Evolutionary conservation across 768 basidiomycete genomes (phyloP), one percentile per base, ranked within the genome.

Genomic region (Lactarius hengduanensis): DNA sequence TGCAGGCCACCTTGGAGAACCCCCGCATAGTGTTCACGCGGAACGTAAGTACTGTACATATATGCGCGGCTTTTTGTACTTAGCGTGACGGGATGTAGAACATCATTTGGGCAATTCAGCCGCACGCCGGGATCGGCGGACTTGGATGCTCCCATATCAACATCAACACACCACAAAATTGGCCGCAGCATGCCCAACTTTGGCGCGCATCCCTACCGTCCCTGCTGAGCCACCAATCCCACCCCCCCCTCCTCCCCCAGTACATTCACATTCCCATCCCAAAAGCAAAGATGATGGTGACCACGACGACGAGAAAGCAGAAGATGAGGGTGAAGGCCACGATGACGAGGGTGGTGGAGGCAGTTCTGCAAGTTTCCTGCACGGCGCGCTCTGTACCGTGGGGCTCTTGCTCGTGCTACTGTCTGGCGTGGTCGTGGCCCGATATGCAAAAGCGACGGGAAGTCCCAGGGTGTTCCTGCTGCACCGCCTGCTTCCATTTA

Each of bases 101-200:
- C 9, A 70, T 90, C 64, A 88, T 92, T 56, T 90, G 79, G 75
- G 89, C 88, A 4, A 26, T 86, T 83, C 70, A 81, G 84, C 20
- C 76, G 72, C 6, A 75, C 72, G 1, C 79, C 89, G 7, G 74
- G 73, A 26, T 75, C 80, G 0, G 36, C 2, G 1, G 79, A 80
- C 0, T 69, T 66, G 0, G 77, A 82, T 67, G 86, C 87, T 0
- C 70, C 72, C 3, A 71, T 41, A 26, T 26, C 26, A 26, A 26
- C 26, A 26, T 26, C 68, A 15, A 78, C 83, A 69, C 88, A 90
- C 71, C 26, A 75, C n/a, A 78, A 79, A 32, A 74, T 72, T 22
- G 84, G 85, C 4, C 67, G 72, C 4, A 67, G 79, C 22, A 70
- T 61, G 15, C 75, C 90, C 28, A 80, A 86, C 72, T 78, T 90